Base-by-base conservation (phyloP, 208 protist species). In the Endotrypanum monterogeii region DNA sequence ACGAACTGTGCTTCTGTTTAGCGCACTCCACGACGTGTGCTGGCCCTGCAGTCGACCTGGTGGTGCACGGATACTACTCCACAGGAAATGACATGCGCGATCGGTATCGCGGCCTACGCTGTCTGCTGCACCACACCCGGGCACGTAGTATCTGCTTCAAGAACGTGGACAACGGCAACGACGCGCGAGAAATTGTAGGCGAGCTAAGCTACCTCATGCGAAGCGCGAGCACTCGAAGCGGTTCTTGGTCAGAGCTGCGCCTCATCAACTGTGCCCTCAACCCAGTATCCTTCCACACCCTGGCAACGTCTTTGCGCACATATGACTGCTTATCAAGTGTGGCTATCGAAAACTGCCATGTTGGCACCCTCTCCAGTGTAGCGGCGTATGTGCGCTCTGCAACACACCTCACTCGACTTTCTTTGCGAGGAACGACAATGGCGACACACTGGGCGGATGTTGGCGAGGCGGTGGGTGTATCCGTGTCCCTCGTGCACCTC, bases 1-100 rank as follows among this genome's bases (percentile, higher is more conserved):
- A 94, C 66, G 87, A 92, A 71, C 76, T 80, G 30, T 89, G 81
- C 66, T 85, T 78, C 67, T 94, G 90, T 63, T 67, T 91, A 25
- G 85, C 88, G 4, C 85, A 92, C 73, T 76, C 84, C 57, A 84
- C 75, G n/a, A 78, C 82, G 12, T 83, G 71, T 57, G 67, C 89
- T 20, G 84, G 84, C 8, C 66, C 74, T 8, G 78, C 67, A 11
- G 74, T 87, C 32, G 63, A 80, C 18, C 80, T 94, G 44, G 30
- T 72, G 12, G 57, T 94, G 28, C 74, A 46, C 39, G 77, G 82
- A 28, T 94, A 94, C 71, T 81, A 77, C 48, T 77, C 87, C n/a
- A 79, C 79, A 1, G 71, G 73, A 35, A 74, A 71, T 44, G 80
- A 87, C 32, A 80, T 76, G 67, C 79, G 74, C 16, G 60, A 78